Percentiles rank a stretch among this genome's conserved stretches.
Conservation (phyloP, 495 filamentous ascomycete species). For the Xylaria cubensis region DNA sequence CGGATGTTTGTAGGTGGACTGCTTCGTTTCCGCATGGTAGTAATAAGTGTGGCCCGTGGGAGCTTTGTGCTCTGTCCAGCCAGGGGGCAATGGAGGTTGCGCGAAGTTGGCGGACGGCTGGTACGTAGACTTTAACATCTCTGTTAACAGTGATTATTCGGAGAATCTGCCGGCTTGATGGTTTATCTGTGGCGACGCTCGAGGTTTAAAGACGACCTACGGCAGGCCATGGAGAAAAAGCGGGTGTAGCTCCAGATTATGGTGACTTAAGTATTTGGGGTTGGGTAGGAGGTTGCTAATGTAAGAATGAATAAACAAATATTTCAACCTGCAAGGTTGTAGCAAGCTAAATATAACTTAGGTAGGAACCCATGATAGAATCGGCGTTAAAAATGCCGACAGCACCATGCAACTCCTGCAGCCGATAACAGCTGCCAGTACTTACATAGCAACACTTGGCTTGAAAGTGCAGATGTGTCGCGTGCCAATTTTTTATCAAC, state of each 20-base stretch:
- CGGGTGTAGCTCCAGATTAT: background rate
- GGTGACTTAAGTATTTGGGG: background rate
- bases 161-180: background rate
- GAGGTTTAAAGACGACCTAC: background rate
- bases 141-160: background rate
- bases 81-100: constrained; percentile 71
- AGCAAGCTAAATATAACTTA: background rate
- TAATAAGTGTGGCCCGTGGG: constrained; percentile 90
- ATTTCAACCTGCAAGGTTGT: background rate
- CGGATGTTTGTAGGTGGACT: constrained; percentile 86
- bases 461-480: constrained; percentile 8
- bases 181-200: background rate
- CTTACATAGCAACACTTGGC: background rate
- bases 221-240: background rate
- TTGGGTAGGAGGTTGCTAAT: background rate
- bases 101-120: constrained; percentile 48
- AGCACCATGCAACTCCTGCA: background rate
- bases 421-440: background rate
- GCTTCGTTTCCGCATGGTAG: constrained; percentile 83
- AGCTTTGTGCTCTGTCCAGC: constrained; percentile 93
- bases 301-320: background rate
- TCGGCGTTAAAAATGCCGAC: constrained; percentile 9
- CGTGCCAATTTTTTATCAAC: constrained; percentile 11
- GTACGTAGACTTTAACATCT: constrained; percentile 71
- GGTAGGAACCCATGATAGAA: background rate